phyloP scores from a whole-genome alignment of 345 rosid species.

The Psidium friedrichsthalianum region DNA sequence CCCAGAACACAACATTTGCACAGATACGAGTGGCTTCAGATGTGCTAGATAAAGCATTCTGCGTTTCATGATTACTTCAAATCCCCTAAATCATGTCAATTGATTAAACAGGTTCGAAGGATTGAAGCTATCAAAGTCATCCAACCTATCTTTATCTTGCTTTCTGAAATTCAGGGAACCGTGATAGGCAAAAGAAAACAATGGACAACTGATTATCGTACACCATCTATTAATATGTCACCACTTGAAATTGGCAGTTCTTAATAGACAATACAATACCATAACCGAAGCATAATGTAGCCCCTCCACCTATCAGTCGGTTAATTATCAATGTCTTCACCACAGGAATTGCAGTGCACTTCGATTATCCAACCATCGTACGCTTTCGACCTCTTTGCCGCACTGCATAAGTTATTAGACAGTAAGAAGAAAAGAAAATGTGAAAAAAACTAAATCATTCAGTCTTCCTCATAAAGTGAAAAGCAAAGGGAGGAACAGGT shows the following conservation, averaged over 20 bases:
- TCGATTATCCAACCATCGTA: constrained; percentile 70
- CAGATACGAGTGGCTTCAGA: not conserved
- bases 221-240: not conserved
- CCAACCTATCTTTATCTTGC: not conserved
- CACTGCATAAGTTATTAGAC: constrained; percentile 27
- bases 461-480: not conserved
- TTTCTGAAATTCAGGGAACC: not conserved
- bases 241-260: not conserved
- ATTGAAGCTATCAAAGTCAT: not conserved
- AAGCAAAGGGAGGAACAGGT: not conserved
- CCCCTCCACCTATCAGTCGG: not conserved
- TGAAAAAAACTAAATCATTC: not conserved
- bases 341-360: not conserved
- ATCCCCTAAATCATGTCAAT: not conserved
- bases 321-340: not conserved
- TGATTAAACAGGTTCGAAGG: not conserved
- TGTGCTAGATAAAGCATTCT: not conserved
- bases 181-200: not conserved
- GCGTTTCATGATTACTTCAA: not conserved
- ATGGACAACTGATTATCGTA: not conserved
- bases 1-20: not conserved
- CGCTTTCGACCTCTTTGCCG: constrained; percentile 91
- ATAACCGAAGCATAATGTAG: not conserved
- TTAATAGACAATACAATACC: not conserved
- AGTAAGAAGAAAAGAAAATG: constrained; percentile 3